Evolutionary conservation across 129 eudicot species (phyloP), one percentile per base, ranked within the genome.

Genomic region (Erigeron canadensis): DNA sequence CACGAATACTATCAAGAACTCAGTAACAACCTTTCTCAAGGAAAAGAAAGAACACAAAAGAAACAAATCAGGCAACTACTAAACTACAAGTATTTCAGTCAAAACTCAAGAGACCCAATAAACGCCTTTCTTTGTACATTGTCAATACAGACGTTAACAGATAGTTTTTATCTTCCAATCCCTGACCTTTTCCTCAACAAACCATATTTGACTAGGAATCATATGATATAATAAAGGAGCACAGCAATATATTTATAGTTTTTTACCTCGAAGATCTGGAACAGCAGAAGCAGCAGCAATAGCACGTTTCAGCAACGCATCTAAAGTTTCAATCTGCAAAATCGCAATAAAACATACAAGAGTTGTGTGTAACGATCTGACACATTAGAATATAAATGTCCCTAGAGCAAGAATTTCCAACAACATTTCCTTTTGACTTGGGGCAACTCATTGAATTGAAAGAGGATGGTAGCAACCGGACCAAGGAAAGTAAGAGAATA

Each of bases 261-360:
- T 47, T 61, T 77, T 77, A 94, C 98, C 98, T 84, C 75, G 97
- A 81, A 95, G 97, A 86, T 95, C 96, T 69, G 91, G 84, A 77
- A 84, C 81, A 48, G 80, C 67, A 28, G 97, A 77, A 44, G 96
- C 94, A 79, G 96, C 91, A 77, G 81, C 85, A 66, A 95, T 83
- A 71, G 99, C 99, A 82, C 96, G 97, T 53, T 80, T 89, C 54
- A 86, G 86, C 77, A 95, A 62, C 72, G 99, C 95, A 79, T 95
- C 99, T 74, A 95, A 61, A 78, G 79, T 84, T 80, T 90, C 96
- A 71, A 95, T 70, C 97, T 94, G 78, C 60, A 63, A 50, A 64
- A 67, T 64, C 65, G 70, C 53, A 55, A 58, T 45, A 28, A 75
- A 8, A 11, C 21, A n/a, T 23, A 55, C 45, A 65, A 43, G 42